A percentile compares a stretch with the other conserved stretches of the same genome.
These are phyloP conservation scores for Alternaria sp. DNA, from an alignment of 2,329 filamentous ascomycete genomes.

Conservation along the genomic window DNA sequence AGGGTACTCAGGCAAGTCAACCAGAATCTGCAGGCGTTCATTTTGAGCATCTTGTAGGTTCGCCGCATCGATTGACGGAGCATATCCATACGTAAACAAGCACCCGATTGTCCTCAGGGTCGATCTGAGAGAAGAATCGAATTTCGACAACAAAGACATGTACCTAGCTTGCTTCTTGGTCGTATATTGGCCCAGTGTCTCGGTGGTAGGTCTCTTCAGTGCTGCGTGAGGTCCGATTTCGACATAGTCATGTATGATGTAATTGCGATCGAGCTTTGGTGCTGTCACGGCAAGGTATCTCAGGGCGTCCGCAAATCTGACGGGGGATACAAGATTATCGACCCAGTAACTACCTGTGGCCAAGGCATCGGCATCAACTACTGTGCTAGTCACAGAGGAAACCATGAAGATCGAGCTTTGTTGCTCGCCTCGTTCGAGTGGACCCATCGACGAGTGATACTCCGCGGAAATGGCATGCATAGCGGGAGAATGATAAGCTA, in stretches of 20 bases:
- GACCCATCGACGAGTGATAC: background rate
- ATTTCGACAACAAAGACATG: background rate
- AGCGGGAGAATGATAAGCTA: background rate
- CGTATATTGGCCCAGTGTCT: background rate
- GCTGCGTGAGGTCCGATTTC: constrained; percentile 46
- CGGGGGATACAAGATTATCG: constrained; percentile 45
- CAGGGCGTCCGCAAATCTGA: constrained; percentile 34
- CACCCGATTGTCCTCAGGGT: background rate
- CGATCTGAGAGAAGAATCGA: background rate
- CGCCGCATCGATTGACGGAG: background rate
- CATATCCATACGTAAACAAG: background rate
- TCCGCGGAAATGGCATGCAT: background rate
- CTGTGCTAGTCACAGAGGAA: background rate
- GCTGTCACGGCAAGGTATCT: background rate
- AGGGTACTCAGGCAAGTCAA: constrained; percentile 13
- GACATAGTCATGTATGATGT: constrained; percentile 3
- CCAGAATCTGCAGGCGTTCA: background rate
- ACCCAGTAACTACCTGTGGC: constrained; percentile 35
- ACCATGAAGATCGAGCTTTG: background rate
- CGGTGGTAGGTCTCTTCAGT: constrained; percentile 29
- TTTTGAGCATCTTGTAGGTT: background rate
- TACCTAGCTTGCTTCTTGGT: background rate
- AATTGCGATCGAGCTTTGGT: background rate
- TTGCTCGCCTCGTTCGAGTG: background rate
- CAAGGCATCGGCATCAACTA: constrained; percentile 23